Percentiles rank a stretch among this genome's conserved stretches.
phyloP scores from a whole-genome alignment of 2,329 filamentous ascomycete species.

The Davidsoniella neocaledoniae region DNA sequence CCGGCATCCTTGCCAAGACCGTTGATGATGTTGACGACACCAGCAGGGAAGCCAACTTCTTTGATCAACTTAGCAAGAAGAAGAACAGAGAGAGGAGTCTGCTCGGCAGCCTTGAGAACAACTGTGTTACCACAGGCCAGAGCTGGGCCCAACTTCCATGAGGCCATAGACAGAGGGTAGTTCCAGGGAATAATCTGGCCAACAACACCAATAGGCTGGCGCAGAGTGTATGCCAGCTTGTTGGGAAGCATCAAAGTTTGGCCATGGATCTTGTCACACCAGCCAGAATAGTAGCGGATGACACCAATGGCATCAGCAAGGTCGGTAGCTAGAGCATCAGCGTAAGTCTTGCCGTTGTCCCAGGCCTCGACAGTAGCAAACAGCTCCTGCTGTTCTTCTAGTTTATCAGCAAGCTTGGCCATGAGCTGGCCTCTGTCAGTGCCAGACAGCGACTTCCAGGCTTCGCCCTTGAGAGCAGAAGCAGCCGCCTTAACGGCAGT shows the following conservation, averaged over 20 bases:
- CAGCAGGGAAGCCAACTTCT: conserved; percentile 55
- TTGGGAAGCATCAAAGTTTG: conserved; percentile 54
- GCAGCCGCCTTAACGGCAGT: conserved; percentile 52
- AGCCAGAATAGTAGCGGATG: conserved; percentile 62
- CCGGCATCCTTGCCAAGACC: conserved; percentile 48
- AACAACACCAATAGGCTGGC: conserved; percentile 63
- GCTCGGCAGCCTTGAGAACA: conserved; percentile 42
- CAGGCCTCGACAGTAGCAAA: conserved; percentile 47
- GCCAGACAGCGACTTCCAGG: conserved; percentile 51
- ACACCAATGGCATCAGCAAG: conserved; percentile 31
- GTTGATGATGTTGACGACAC: conserved; percentile 56
- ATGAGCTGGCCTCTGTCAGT: conserved; percentile 53
- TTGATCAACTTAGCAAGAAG: conserved; percentile 47
- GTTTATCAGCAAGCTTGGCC: conserved; percentile 51
- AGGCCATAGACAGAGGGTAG: conserved; percentile 59
- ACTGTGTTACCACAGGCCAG: conserved; percentile 41
- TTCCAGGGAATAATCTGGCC: conserved; percentile 71
- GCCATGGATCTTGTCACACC: conserved; percentile 63
- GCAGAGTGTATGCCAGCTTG: conserved; percentile 62
- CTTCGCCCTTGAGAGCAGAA: conserved; percentile 46
- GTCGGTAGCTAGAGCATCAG: conserved; percentile 46
- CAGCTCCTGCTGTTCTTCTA: conserved; percentile 42
- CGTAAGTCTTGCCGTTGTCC: conserved; percentile 68
- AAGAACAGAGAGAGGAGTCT: conserved; percentile 42
- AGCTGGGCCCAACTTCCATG: conserved; percentile 37